Evolutionary conservation across 331 rosid genomes (phyloP).

Genomic region (Malus hybrid): DNA sequence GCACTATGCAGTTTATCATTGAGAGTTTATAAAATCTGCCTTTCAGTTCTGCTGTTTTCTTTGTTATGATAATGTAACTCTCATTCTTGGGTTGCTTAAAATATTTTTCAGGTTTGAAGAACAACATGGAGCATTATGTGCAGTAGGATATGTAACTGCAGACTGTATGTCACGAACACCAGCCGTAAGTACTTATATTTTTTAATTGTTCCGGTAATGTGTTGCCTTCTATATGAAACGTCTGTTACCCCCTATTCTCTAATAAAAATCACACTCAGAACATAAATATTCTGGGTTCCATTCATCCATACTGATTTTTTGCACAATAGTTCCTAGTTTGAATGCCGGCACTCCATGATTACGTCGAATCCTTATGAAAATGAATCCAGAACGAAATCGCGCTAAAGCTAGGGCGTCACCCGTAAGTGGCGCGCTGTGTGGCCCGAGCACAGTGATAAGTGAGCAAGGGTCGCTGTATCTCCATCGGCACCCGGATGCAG

Average conservation of each 20-base stretch:
- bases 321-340: background rate
- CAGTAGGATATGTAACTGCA: conserved; percentile 82
- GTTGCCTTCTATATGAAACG: background rate
- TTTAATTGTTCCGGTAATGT: background rate
- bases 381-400: no score
- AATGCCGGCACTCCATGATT: no score
- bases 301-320: background rate
- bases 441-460: no score
- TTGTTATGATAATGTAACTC: background rate
- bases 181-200: conserved; percentile 42
- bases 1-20: background rate
- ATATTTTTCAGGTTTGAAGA: conserved; percentile 66
- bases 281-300: background rate
- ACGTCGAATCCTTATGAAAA: no score
- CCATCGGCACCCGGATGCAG: no score
- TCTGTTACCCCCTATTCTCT: background rate
- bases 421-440: no score
- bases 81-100: conserved; percentile 1
- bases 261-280: background rate
- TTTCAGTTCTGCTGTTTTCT: background rate
- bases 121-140: conserved; percentile 86
- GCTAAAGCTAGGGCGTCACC: no score
- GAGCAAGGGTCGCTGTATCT: no score
- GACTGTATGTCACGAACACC: conserved; percentile 61
- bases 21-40: background rate